Evolutionary conservation across 1,284 basidiomycete genomes (phyloP), one percentile per base, ranked within the genome.

Genomic region (Exobasidium rhododendri): DNA sequence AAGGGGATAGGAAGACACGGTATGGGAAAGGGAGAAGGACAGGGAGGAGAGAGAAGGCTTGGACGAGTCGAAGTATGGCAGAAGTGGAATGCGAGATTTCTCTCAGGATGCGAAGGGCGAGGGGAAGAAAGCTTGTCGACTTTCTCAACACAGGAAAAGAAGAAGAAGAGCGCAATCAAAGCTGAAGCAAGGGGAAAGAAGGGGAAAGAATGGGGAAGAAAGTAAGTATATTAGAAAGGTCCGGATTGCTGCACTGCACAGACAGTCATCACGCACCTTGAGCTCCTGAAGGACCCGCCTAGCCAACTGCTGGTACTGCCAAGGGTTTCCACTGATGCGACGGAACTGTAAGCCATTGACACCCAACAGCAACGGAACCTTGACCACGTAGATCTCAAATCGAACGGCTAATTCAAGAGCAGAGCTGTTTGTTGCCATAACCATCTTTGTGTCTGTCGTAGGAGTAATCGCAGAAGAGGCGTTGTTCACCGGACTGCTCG

Each of bases 261-360:
- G n/a, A n/a, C n/a, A n/a, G n/a, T n/a, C n/a, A 17, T 17, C 35
- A 40, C 28, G 13, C 52, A 97, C 83, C 83, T 94, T 93, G 81
- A 97, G 85, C 81, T 96, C 93, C 61, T 91, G 90, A 71, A 97
- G 81, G 47, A 97, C 92, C 63, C 93, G 85, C 75, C 92, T 87
- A n/a, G 93, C 94, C 54, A 97, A 85, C 89, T 92, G 93, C 80
- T 97, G 96, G 63, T 81, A 81, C 82, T 97, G 92, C 94, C 93
- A 97, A 1, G 91, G 91, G 71, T 97, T 92, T 2, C 94, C 94
- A 49, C 90, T 87, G 0, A 90, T 86, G 61, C 94, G 85, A 58
- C 94, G 87, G 83, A 98, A 98, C 79, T 97, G 94, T 62, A 98
- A 88, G 0, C 94, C 94, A 78, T 97, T 91, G 31, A 98, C 83